phyloP scores from a whole-genome alignment of 2,329 filamentous ascomycete genomes.

The Alternaria metachromatica region DNA sequence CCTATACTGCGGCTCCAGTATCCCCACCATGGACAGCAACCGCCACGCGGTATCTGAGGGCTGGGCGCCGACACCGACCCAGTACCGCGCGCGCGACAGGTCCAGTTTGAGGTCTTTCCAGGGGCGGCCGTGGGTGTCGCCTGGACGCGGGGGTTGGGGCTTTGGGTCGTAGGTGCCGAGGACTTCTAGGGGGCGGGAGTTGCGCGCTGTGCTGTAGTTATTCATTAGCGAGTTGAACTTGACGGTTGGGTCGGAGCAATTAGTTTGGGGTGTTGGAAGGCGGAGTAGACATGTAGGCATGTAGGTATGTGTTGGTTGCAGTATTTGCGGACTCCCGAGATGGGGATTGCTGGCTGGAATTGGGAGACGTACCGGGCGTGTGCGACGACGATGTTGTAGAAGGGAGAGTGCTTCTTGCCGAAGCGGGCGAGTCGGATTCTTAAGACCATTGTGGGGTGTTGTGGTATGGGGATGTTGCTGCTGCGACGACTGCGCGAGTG shows the following conservation, averaged over 20 bases:
- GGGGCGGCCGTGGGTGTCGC: slow-evolving; percentile 63
- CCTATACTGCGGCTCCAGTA: slow-evolving; percentile 48
- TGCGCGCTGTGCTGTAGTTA: slow-evolving; percentile 74
- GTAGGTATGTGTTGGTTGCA: neutral
- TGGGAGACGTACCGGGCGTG: slow-evolving; percentile 75
- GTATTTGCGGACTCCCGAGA: slow-evolving; percentile 3
- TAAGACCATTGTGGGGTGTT: slow-evolving; percentile 73
- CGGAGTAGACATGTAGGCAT: neutral
- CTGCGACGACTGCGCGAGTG: neutral
- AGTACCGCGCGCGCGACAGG: slow-evolving; percentile 81
- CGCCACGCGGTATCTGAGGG: slow-evolving; percentile 90
- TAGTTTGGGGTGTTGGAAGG: neutral
- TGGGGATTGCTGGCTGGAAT: neutral
- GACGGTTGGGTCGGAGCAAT: too few species aligned
- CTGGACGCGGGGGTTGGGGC: slow-evolving; percentile 60
- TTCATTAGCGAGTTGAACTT: neutral
- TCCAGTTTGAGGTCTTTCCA: slow-evolving; percentile 95
- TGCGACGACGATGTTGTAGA: slow-evolving; percentile 97
- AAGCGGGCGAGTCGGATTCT: slow-evolving; percentile 94
- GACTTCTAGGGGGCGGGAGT: slow-evolving; percentile 90
- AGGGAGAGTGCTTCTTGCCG: slow-evolving; percentile 83
- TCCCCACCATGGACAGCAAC: slow-evolving; percentile 74
- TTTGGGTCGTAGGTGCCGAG: slow-evolving; percentile 72
- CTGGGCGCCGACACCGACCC: slow-evolving; percentile 96
- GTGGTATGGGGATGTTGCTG: neutral